Evolutionary conservation across 257 asterid species (phyloP).

Genomic region (Rauvolfia tetraphylla): DNA sequence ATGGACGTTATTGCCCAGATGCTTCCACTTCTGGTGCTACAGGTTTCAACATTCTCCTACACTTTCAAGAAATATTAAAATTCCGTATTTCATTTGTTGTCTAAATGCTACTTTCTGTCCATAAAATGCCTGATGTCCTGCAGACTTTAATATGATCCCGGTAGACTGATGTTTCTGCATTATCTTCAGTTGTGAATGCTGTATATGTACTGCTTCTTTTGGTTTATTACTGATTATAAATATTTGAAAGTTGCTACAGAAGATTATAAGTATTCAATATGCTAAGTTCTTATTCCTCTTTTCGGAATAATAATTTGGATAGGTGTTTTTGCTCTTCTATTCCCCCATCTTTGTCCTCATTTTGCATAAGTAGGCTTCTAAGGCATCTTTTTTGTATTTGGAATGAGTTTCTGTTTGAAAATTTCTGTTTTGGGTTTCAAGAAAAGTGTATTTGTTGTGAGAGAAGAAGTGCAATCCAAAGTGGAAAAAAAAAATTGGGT

Average conservation of each 20-base stretch:
- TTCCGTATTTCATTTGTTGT: background rate
- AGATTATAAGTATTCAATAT: background rate
- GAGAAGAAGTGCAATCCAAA: too few relatives aligned
- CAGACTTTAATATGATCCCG: background rate
- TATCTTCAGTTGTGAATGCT: slow-evolving; percentile 2
- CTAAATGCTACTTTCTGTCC: slow-evolving; percentile 3
- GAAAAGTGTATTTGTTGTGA: too few relatives aligned
- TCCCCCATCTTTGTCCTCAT: background rate
- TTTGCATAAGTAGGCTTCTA: slow-evolving; percentile 1
- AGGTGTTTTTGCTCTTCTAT: background rate
- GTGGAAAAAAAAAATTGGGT: too few relatives aligned
- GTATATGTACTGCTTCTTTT: background rate
- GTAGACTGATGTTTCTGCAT: background rate
- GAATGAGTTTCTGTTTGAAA: too few relatives aligned
- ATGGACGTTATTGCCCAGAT: slow-evolving; percentile 95
- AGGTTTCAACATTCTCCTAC: slow-evolving; percentile 46
- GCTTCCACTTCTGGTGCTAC: slow-evolving; percentile 95
- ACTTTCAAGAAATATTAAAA: background rate
- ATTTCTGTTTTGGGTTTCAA: too few relatives aligned
- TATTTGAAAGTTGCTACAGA: background rate
- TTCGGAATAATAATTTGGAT: background rate
- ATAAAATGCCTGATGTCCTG: background rate
- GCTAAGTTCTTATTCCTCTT: too few relatives aligned
- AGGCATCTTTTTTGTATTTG: too few relatives aligned
- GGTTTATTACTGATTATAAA: background rate